phyloP scores from a whole-genome alignment of 495 filamentous ascomycete genomes.

The Penicillium dipodomyicola region DNA sequence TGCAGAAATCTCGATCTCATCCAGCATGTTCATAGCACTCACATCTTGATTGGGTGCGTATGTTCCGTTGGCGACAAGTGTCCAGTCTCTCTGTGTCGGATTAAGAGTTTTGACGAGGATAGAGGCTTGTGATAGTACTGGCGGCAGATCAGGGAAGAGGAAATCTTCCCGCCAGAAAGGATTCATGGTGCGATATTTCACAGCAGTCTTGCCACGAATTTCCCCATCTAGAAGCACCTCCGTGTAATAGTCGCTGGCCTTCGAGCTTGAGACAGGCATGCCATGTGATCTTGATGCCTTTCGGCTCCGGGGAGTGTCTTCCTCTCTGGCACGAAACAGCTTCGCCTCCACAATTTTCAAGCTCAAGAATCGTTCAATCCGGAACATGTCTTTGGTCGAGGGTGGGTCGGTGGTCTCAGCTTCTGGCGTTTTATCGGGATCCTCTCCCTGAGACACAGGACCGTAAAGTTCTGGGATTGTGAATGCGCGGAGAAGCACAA shows the following conservation, averaged over 20 bases:
- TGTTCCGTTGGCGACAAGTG: constrained; percentile 46
- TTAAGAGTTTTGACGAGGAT: constrained; percentile 72
- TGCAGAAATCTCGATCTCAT: constrained; percentile 52
- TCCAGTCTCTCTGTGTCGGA: constrained; percentile 53
- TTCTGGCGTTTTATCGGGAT: constrained; percentile 27
- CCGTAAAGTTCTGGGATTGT: constrained; percentile 92
- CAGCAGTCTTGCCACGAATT: constrained; percentile 78
- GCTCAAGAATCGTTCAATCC: constrained; percentile 60
- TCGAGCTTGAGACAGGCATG: constrained; percentile 29
- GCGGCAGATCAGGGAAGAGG: constrained; percentile 79
- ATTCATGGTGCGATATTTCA: constrained; percentile 74
- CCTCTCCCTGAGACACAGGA: constrained; percentile 38
- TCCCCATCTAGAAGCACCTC: constrained; percentile 93
- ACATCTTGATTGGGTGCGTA: constrained; percentile 45
- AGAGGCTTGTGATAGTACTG: constrained; percentile 73
- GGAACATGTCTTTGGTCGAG: constrained; percentile 56
- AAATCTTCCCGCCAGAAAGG: constrained; percentile 97
- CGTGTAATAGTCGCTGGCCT: constrained; percentile 64
- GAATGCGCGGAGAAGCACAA: constrained; percentile 88
- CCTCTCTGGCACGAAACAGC: constrained; percentile 36
- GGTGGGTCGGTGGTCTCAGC: constrained; percentile 19
- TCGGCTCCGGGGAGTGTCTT: constrained; percentile 37
- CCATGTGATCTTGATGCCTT: constrained; percentile 41
- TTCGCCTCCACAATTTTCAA: constrained; percentile 62
- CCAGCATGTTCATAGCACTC: constrained; percentile 42